Base-by-base conservation (phyloP, 192 early-diverging fungal species). In the Gonapodya sp. region DNA sequence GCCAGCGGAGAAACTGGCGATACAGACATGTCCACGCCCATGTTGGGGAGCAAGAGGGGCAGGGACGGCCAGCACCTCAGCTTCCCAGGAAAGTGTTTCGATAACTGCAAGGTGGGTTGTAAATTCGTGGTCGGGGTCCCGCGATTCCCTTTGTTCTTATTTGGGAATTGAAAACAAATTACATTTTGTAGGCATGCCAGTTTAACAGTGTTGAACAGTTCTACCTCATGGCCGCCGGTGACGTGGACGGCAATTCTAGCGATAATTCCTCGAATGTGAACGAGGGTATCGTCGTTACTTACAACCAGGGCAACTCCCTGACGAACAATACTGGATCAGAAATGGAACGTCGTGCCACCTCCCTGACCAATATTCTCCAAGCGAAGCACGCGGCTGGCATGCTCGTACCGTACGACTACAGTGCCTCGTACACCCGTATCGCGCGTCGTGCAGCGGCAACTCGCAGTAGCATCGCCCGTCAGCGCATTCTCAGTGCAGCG, bases 321-420 rank as follows among this genome's bases (percentile, higher is more conserved):
- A 2, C 75, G 30, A 31, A 8, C 75, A 31, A 14, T 33, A 8
- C 2, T 33, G 31, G 8, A 8, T 18, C 18, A 8, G 30, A 18
- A 16, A 33, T 31, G 8, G 75, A 16, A 8, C 34, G 31, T 34
- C 18, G 18, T 2, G 16, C 75, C 2, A 8, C 8, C 8, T 16
- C 46, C 46, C 75, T 77, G 2, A 16, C 75, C 30, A 34, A 16
- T 2, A 77, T 77, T 77, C 75, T 98, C 83, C 93, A 93, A 82
- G 96, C 96, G 34, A 98, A 98, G 84, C 95, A 95, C 80, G 94
- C 96, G 80, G 97, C 97, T 0, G 97, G 97, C 0, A 89, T 96
- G 81, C 87, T 98, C 72, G 95, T 94, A 85, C 97, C 97, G n/a
- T 96, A 96, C 90, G 95, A 97, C 87, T 96, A 97, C 85, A 93